Evolutionary conservation across 495 filamentous ascomycete genomes (phyloP).

Genomic region (Xylaria sp.): DNA sequence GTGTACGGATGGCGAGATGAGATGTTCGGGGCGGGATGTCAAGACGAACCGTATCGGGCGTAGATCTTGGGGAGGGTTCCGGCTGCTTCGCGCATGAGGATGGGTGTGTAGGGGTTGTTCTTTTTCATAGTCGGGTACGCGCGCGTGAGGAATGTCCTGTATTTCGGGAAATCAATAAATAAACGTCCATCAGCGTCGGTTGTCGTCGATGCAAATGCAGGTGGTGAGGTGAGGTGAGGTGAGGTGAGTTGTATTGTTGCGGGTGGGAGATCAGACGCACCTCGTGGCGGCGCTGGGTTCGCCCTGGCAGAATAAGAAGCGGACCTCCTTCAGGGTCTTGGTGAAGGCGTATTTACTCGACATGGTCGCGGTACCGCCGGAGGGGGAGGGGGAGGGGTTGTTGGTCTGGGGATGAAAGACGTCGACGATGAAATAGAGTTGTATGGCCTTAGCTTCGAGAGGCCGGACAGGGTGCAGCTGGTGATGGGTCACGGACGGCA

Average conservation of each 20-base stretch:
- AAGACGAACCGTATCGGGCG: slow-evolving; percentile 85
- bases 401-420: slow-evolving; percentile 4
- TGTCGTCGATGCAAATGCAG: slow-evolving; percentile 3
- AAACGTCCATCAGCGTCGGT: not conserved
- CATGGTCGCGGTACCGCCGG: slow-evolving; percentile 61
- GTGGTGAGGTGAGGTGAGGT: too few relatives aligned
- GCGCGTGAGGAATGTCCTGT: slow-evolving; percentile 85
- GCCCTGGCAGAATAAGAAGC: slow-evolving; percentile 94
- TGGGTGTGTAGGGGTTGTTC: slow-evolving; percentile 93
- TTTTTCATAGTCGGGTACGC: slow-evolving; percentile 99
- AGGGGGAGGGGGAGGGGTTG: slow-evolving; percentile 27
- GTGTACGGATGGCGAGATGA: not conserved
- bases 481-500: too few relatives aligned
- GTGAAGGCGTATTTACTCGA: slow-evolving; percentile 91
- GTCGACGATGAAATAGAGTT: slow-evolving; percentile 25
- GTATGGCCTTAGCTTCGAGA: not conserved
- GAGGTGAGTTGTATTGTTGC: not conserved
- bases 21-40: not conserved
- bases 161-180: not conserved
- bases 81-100: slow-evolving; percentile 89
- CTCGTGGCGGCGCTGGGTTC: slow-evolving; percentile 86
- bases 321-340: slow-evolving; percentile 88
- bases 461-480: not conserved
- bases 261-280: slow-evolving; percentile 56
- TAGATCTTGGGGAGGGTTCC: slow-evolving; percentile 84